Conservation (phyloP, 2,329 filamentous ascomycete species). For the Fusarium lateritium region DNA sequence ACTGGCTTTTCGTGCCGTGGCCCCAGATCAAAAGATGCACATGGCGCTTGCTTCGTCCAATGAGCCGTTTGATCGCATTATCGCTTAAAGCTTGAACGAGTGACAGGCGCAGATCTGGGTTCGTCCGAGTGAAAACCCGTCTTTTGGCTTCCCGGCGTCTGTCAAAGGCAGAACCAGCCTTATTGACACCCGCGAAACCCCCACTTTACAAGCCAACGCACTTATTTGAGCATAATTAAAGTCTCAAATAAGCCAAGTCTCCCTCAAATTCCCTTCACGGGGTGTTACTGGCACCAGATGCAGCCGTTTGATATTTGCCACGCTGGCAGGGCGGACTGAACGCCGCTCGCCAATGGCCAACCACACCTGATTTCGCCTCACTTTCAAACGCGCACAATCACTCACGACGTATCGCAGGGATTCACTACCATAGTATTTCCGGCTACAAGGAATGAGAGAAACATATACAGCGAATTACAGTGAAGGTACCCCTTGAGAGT, state of each 20-base stretch:
- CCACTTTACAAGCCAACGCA: constrained; percentile 17
- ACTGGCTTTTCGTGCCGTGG: constrained; percentile 24
- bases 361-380: constrained; percentile 50
- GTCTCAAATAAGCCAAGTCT: constrained; percentile 15
- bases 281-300: constrained; percentile 36
- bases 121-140: constrained; percentile 22
- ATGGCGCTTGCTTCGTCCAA: constrained; percentile 42
- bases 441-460: constrained; percentile 44
- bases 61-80: constrained; percentile 18
- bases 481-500: constrained; percentile 41
- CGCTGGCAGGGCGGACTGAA: constrained; percentile 50
- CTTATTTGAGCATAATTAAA: constrained; percentile 23
- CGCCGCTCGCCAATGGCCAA: constrained; percentile 47
- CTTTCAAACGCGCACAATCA: constrained; percentile 38
- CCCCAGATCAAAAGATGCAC: constrained; percentile 37
- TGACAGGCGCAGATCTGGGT: constrained; percentile 43
- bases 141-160: background rate
- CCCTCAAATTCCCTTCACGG: constrained; percentile 11
- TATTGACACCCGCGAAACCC: constrained; percentile 17
- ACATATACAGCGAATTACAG: constrained; percentile 42
- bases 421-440: constrained; percentile 44
- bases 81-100: constrained; percentile 31
- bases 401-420: constrained; percentile 46
- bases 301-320: constrained; percentile 48
- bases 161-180: constrained; percentile 23